These are phyloP conservation scores for Mortierella sp. DNA, from an alignment of 371 early-diverging fungal species.

Conservation along the genomic window DNA sequence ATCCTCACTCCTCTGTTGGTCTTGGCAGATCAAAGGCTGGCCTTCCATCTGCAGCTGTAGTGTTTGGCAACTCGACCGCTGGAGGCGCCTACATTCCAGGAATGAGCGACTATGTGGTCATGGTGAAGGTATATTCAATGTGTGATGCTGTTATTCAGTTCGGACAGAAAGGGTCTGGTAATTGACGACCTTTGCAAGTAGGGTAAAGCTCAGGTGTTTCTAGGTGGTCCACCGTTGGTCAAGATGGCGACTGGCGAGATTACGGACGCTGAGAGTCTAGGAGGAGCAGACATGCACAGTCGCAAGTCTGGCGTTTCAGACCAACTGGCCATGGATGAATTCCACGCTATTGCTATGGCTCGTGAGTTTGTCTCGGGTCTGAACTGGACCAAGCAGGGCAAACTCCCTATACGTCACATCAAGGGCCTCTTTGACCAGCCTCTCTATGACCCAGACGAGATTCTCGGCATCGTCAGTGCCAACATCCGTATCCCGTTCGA, in stretches of 20 bases:
- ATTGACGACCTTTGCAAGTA: no score
- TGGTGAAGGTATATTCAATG: conserved; percentile 68
- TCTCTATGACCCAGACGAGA: conserved; percentile 67
- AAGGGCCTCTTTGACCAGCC: conserved; percentile 68
- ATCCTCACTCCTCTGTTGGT: not conserved
- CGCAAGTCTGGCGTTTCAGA: conserved; percentile 74
- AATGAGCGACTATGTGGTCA: conserved; percentile 81
- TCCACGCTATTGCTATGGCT: conserved; percentile 72
- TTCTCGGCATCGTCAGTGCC: conserved; percentile 73
- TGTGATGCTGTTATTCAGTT: no score
- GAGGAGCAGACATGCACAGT: conserved; percentile 84
- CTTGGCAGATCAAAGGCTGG: conserved; percentile 71
- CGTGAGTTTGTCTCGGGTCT: conserved; percentile 74
- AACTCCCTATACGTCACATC: conserved; percentile 64
- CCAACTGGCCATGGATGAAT: conserved; percentile 73
- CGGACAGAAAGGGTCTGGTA: no score
- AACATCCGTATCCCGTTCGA: conserved; percentile 77
- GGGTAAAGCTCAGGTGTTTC: conserved; percentile 79
- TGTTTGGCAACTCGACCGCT: conserved; percentile 84
- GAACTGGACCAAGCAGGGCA: conserved; percentile 71
- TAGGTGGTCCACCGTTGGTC: conserved; percentile 83
- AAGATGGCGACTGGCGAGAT: conserved; percentile 84
- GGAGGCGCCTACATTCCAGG: conserved; percentile 83
- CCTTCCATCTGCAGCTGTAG: conserved; percentile 76
- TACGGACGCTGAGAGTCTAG: conserved; percentile 76